These are phyloP conservation scores for Stenocarpella maydis DNA, from an alignment of 2,329 filamentous ascomycete species.

Conservation along the genomic window DNA sequence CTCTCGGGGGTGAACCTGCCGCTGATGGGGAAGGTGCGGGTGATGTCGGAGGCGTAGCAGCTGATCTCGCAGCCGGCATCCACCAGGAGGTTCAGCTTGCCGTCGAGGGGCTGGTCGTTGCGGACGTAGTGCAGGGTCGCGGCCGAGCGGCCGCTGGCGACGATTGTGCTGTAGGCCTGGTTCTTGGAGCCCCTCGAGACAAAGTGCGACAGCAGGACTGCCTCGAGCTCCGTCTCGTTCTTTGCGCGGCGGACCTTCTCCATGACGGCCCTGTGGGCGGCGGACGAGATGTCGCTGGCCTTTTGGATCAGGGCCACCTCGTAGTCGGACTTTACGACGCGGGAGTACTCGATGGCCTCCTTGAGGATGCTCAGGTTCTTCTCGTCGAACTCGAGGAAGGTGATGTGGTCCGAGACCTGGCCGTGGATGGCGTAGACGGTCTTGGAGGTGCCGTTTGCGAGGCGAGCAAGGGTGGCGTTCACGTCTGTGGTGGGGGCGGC, in stretches of 20 bases:
- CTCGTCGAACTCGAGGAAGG: conserved; percentile 73
- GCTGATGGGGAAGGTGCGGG: conserved; percentile 81
- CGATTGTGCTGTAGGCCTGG: conserved; percentile 88
- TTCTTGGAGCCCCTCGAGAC: conserved; percentile 78
- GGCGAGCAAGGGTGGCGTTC: conserved; percentile 72
- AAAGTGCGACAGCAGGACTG: conserved; percentile 78
- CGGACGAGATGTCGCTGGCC: conserved; percentile 74
- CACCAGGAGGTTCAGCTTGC: conserved; percentile 81
- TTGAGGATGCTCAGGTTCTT: conserved; percentile 67
- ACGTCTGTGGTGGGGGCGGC: conserved; percentile 78
- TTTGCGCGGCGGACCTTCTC: conserved; percentile 67
- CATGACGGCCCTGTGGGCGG: conserved; percentile 71
- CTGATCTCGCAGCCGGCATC: conserved; percentile 84
- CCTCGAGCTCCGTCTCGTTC: conserved; percentile 87
- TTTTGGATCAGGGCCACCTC: conserved; percentile 77
- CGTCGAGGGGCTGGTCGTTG: conserved; percentile 74
- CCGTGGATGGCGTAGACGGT: conserved; percentile 80
- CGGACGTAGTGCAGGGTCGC: conserved; percentile 89
- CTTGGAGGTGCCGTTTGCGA: conserved; percentile 51
- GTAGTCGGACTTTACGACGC: conserved; percentile 77
- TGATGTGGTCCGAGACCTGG: conserved; percentile 76
- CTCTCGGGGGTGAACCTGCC: conserved; percentile 76
- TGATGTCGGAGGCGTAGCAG: conserved; percentile 68
- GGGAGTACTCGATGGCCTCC: conserved; percentile 71
- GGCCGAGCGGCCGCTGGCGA: conserved; percentile 80